phyloP scores from a whole-genome alignment of 441 rosid genomes.

The Aleurites moluccanus region DNA sequence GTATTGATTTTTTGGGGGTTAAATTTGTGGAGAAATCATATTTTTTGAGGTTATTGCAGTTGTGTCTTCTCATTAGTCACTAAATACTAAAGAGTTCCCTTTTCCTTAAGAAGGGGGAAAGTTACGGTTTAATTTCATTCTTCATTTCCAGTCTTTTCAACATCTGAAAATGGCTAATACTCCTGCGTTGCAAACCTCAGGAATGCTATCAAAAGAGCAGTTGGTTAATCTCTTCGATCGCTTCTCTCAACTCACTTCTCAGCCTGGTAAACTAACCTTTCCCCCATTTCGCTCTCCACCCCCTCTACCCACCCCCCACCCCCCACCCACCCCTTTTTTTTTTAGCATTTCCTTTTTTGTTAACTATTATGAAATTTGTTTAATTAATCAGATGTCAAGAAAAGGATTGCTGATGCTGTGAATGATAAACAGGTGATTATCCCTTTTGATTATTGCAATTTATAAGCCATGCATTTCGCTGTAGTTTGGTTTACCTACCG shows the following conservation, averaged over 20 bases:
- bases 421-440: constrained; percentile 61
- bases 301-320: too few relatives aligned
- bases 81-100: neutral
- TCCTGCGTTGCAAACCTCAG: constrained; percentile 32
- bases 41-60: neutral
- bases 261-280: constrained; percentile 42
- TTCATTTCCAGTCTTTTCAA: neutral
- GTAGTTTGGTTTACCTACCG: constrained; percentile 1
- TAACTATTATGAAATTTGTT: neutral
- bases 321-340: too few relatives aligned
- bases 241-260: constrained; percentile 61
- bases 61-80: constrained; percentile 7
- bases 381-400: constrained; percentile 58
- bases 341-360: neutral
- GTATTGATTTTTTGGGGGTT: neutral
- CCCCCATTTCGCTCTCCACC: neutral
- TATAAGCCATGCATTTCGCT: too few relatives aligned
- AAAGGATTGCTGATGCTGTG: constrained; percentile 77
- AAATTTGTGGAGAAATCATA: neutral
- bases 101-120: too few relatives aligned
- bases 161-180: constrained; percentile 14
- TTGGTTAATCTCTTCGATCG: constrained; percentile 65
- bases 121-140: neutral
- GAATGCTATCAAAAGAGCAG: constrained; percentile 62
- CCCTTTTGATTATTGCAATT: neutral